phyloP scores from a whole-genome alignment of 2,329 filamentous ascomycete genomes.

The Zasmidium angulare region DNA sequence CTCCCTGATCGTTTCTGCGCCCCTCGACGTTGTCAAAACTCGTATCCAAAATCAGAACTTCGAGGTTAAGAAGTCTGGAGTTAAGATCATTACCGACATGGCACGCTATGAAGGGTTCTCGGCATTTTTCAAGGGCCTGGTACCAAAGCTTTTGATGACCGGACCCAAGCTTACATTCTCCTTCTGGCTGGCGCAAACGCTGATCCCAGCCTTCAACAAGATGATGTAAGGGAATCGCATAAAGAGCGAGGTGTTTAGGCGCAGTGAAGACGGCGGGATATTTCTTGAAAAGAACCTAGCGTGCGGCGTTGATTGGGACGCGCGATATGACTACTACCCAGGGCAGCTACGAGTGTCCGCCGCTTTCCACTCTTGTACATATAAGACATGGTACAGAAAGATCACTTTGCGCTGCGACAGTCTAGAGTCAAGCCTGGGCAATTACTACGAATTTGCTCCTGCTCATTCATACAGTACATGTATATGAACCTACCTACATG shows the following conservation, averaged over 20 bases:
- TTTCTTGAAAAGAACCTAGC: background rate
- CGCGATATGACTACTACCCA: background rate
- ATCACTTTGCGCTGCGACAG: too few species aligned
- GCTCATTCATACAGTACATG: too few species aligned
- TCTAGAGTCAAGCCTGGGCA: too few species aligned
- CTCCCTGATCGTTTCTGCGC: constrained; percentile 93
- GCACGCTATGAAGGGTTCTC: constrained; percentile 79
- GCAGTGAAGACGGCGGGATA: background rate
- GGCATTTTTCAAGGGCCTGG: constrained; percentile 96
- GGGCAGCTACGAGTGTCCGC: background rate
- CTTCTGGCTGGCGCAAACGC: constrained; percentile 98
- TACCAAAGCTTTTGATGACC: constrained; percentile 98
- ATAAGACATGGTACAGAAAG: background rate
- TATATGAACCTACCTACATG: too few species aligned
- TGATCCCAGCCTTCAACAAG: constrained; percentile 89
- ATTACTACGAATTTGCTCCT: too few species aligned
- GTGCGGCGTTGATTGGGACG: background rate
- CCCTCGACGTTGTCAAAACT: constrained; percentile 96
- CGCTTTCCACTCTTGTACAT: background rate
- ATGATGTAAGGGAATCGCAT: constrained; percentile 47
- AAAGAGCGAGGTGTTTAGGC: background rate
- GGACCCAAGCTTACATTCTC: constrained; percentile 98
- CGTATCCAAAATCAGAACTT: constrained; percentile 99
- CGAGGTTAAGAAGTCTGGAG: constrained; percentile 92
- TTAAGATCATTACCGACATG: constrained; percentile 92